These are phyloP conservation scores for Lactarius sp. DNA, from an alignment of 768 basidiomycete genomes.

Conservation along the genomic window DNA sequence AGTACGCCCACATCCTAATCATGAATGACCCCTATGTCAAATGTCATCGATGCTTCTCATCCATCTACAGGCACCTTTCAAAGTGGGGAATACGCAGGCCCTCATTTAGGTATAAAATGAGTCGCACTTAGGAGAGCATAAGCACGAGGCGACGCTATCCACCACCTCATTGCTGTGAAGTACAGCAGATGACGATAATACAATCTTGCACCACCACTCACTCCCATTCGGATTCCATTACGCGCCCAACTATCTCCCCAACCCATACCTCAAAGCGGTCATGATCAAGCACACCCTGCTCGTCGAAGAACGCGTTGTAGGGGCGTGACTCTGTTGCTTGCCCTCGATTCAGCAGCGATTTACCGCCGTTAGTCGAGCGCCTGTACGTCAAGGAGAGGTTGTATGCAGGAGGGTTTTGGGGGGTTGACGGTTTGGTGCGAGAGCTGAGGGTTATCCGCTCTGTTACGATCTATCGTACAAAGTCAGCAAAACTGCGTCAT, in stretches of 20 bases:
- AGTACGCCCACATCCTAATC: no score
- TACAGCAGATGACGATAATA: constrained; percentile 18
- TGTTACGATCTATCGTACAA: constrained; percentile 65
- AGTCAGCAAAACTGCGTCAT: constrained; percentile 3
- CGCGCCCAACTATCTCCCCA: constrained; percentile 61
- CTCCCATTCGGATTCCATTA: constrained; percentile 55
- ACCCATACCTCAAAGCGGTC: constrained; percentile 76
- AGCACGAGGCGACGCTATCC: constrained; percentile 6
- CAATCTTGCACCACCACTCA: constrained; percentile 18
- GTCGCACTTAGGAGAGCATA: constrained; percentile 7
- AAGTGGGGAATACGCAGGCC: not conserved
- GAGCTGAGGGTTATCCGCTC: constrained; percentile 82
- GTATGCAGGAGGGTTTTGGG: constrained; percentile 58
- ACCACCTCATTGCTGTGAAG: constrained; percentile 1
- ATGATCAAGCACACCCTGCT: constrained; percentile 72
- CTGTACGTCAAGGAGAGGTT: constrained; percentile 62
- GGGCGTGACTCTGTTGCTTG: constrained; percentile 51
- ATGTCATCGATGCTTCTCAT: no score
- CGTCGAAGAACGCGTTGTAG: constrained; percentile 78
- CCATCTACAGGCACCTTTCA: no score
- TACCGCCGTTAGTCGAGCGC: constrained; percentile 79
- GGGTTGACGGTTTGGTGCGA: constrained; percentile 52
- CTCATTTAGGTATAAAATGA: constrained; percentile 10
- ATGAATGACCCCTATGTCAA: no score
- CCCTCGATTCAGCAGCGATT: constrained; percentile 73